Evolutionary conservation across 139 green algal genomes (phyloP).

Genomic region (Chlorella vulgaris): DNA sequence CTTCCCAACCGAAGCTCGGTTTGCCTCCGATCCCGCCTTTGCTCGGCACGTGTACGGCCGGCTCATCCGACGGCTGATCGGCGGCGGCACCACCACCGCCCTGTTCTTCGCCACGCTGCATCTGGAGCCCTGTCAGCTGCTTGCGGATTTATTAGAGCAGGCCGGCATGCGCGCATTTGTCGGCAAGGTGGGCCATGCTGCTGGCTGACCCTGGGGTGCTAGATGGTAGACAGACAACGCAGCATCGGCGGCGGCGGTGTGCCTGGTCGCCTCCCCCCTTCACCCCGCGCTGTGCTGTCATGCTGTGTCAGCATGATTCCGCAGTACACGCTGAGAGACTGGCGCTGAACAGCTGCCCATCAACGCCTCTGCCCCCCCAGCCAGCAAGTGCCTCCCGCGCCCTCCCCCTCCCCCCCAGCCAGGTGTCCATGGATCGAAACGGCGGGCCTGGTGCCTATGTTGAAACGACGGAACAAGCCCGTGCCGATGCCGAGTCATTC

Average conservation of each 20-base stretch:
- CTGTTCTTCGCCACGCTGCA: slow-evolving; percentile 63
- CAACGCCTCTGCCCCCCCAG: neutral
- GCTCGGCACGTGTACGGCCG: slow-evolving; percentile 32
- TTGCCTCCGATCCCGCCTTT: slow-evolving; percentile 1
- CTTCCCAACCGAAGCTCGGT: slow-evolving; percentile 45
- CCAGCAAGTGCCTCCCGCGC: neutral
- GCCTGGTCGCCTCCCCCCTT: no score
- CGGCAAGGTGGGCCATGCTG: slow-evolving; percentile 54
- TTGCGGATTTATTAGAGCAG: slow-evolving; percentile 47
- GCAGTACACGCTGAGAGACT: no score
- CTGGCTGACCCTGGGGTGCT: neutral
- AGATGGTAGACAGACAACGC: neutral
- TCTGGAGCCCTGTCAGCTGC: slow-evolving; percentile 47
- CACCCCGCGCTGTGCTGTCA: no score
- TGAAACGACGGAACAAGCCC: slow-evolving; percentile 51
- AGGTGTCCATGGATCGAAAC: slow-evolving; percentile 69
- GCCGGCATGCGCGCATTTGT: slow-evolving; percentile 65
- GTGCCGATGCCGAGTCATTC: slow-evolving; percentile 54
- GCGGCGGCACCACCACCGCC: slow-evolving; percentile 52
- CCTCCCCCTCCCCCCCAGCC: neutral
- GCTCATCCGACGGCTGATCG: slow-evolving; percentile 19
- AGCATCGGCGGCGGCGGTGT: no score
- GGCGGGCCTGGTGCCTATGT: slow-evolving; percentile 50
- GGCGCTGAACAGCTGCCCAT: neutral
- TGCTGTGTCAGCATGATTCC: no score